Evolutionary conservation across 2,329 filamentous ascomycete genomes (phyloP).

Genomic region (Sordariomycetes sp.): DNA sequence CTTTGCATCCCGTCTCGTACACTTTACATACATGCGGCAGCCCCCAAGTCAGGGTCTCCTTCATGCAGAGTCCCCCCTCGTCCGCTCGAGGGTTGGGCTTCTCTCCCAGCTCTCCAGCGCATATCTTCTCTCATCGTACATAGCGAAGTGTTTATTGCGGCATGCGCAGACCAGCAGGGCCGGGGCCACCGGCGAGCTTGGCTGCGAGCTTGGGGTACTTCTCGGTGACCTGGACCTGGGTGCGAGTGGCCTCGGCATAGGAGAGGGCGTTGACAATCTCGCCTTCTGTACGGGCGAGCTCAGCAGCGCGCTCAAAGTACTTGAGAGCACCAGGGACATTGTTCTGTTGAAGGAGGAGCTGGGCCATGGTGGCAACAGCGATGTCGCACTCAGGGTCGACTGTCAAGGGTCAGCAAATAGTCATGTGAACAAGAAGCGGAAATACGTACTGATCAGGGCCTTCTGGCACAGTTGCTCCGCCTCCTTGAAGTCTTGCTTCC

Average conservation of each 20-base stretch:
- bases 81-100: no score
- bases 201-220: slow-evolving; percentile 74
- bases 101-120: no score
- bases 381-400: slow-evolving; percentile 99
- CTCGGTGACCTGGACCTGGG: slow-evolving; percentile 85
- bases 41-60: no score
- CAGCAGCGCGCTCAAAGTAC: slow-evolving; percentile 94
- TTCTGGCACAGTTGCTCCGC: slow-evolving; percentile 96
- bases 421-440: slow-evolving; percentile 4
- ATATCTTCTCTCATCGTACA: no score
- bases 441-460: slow-evolving; percentile 79
- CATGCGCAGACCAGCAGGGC: slow-evolving; percentile 25
- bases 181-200: slow-evolving; percentile 42
- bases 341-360: slow-evolving; percentile 92
- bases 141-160: slow-evolving; percentile 20
- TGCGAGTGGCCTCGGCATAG: slow-evolving; percentile 93
- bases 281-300: slow-evolving; percentile 86
- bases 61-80: no score
- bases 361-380: slow-evolving; percentile 96
- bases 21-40: no score
- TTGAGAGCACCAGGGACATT: slow-evolving; percentile 91
- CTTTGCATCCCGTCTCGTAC: no score
- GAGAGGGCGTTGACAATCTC: slow-evolving; percentile 95
- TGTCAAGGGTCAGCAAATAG: slow-evolving; percentile 32
- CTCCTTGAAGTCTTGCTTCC: slow-evolving; percentile 93